Evolutionary conservation across 176 grass and related monocot genomes (phyloP), one percentile per base, ranked within the genome.

Genomic region (Oryza officinalis): DNA sequence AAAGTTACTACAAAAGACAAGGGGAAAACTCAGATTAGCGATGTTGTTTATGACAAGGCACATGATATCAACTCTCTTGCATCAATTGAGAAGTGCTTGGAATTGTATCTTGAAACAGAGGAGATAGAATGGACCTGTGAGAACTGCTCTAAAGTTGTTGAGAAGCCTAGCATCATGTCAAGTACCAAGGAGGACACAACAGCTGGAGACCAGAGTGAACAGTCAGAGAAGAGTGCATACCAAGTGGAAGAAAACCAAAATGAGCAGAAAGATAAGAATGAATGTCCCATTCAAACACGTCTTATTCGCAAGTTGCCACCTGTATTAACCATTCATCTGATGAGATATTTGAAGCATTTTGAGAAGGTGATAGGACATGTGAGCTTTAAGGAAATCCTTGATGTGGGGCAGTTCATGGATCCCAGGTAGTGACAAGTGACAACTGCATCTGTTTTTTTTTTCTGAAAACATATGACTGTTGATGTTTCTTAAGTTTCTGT

Each of bases 341-440:
- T 83, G 89, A 93, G 91, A 85, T 90, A 79, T 66, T 23, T 61
- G 35, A 8, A 37, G 35, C 0, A 37, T 37, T 37, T 37, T 8
- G 8, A 7, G 35, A 37, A 37, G 77, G 35, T 85, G 35, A 73
- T 17, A 72, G 91, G 80, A 6, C 81, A 82, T 86, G 89, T 98
- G 44, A 89, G 77, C 38, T 98, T 90, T 74, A 71, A 91, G 17
- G 91, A 98, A 80, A 77, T 74, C 28, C 87, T 98, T 77, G 87
- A 95, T 77, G 37, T 98, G 26, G 88, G 76, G 65, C 80, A 33
- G 26, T 98, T 84, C 72, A 54, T 95, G 69, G 84, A 91, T 40
- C 43, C 63, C 32, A 98, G 95, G 95, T 98, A 98, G 30, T 30
- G 75, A 33, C 52, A 54, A 54, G 33, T 35, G 33, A 35, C 35